A percentile compares a stretch with the other conserved stretches of the same genome.
Conservation (phyloP, 2,329 filamentous ascomycete species). For the Paraphaeosphaeria minitans region DNA sequence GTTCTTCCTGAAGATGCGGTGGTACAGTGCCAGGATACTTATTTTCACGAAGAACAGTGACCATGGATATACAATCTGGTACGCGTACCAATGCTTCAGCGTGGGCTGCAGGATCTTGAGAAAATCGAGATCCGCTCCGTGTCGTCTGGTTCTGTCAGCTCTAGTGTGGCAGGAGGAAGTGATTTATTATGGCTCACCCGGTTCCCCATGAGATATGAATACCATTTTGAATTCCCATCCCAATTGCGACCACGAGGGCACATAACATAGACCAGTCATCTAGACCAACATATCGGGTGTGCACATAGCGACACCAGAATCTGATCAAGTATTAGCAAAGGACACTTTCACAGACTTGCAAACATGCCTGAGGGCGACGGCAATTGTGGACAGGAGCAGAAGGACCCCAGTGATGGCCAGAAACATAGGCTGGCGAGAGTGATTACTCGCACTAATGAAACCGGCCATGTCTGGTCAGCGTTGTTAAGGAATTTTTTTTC, state of each 20-base stretch:
- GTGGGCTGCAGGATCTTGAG: constrained; percentile 21
- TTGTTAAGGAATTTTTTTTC: no score
- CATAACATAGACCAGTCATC: constrained; percentile 27
- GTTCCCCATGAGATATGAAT: constrained; percentile 21
- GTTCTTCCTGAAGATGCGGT: constrained; percentile 25
- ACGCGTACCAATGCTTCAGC: constrained; percentile 31
- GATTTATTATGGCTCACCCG: constrained; percentile 10
- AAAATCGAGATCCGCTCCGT: constrained; percentile 17
- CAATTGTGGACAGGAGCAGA: constrained; percentile 18
- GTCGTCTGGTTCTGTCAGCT: constrained; percentile 14
- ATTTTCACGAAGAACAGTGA: constrained; percentile 29
- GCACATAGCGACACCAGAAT: constrained; percentile 20
- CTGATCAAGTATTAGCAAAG: constrained; percentile 2
- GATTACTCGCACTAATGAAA: constrained; percentile 20
- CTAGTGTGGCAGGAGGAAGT: neutral
- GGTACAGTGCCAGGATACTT: constrained; percentile 30
- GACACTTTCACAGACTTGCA: no score
- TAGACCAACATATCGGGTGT: constrained; percentile 18
- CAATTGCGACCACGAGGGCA: constrained; percentile 14
- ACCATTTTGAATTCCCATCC: constrained; percentile 15
- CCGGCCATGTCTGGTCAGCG: constrained; percentile 11
- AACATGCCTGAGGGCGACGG: constrained; percentile 7
- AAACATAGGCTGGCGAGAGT: constrained; percentile 28
- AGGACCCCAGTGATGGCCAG: constrained; percentile 19
- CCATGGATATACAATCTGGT: constrained; percentile 31